These are phyloP conservation scores for Yamadazyma spencermartinsiae DNA, from an alignment of 1,139 yeast genomes.

Conservation along the genomic window DNA sequence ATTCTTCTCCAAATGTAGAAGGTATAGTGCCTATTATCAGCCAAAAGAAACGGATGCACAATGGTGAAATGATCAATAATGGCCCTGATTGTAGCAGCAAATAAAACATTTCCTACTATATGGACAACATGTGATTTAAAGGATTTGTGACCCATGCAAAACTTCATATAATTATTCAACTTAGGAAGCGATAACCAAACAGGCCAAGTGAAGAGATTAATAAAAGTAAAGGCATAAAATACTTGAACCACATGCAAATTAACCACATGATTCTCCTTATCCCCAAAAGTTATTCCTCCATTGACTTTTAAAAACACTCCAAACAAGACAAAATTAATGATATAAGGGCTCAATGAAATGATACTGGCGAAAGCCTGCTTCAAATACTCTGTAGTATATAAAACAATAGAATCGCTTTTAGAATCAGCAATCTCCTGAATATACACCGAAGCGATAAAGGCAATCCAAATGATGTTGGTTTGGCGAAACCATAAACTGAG, in stretches of 20 bases:
- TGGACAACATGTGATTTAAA: constrained; percentile 7
- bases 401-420: constrained; percentile 19
- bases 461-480: constrained; percentile 87
- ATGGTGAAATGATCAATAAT: constrained; percentile 63
- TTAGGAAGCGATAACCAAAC: constrained; percentile 53
- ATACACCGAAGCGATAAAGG: constrained; percentile 57
- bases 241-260: constrained; percentile 77
- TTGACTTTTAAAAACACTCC: constrained; percentile 58
- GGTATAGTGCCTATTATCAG: constrained; percentile 93
- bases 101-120: constrained; percentile 17
- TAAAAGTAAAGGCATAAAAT: constrained; percentile 71
- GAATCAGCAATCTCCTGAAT: constrained; percentile 38
- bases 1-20: constrained; percentile 78
- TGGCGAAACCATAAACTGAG: constrained; percentile 76
- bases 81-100: constrained; percentile 39
- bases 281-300: constrained; percentile 85
- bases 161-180: constrained; percentile 35
- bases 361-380: constrained; percentile 24
- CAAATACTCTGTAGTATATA: constrained; percentile 12
- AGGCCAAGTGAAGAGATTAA: constrained; percentile 67
- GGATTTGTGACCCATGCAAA: constrained; percentile 19
- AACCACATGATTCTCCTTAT: constrained; percentile 77
- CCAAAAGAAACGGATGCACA: constrained; percentile 85
- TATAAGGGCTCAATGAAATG: constrained; percentile 49
- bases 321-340: constrained; percentile 52